Base-by-base conservation (phyloP, 805 yeast species). In the Candida maltosa region DNA sequence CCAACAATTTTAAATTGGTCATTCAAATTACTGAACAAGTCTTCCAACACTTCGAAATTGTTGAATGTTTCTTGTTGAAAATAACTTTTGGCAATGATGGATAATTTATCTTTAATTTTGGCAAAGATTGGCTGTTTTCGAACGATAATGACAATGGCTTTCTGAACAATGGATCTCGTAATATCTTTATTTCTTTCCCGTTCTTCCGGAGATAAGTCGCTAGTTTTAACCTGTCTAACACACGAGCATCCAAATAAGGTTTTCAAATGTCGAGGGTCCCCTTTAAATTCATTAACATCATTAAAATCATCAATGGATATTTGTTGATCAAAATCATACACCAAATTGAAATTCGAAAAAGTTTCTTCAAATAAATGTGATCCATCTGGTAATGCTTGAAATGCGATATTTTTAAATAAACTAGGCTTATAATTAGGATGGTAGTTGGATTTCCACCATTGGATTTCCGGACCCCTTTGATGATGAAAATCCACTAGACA, bases 231-330 rank as follows among this genome's bases (percentile, higher is more conserved):
- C 58, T 91, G 97, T 25, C 96, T 73, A 19, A 89, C 87, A 61
- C 98, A 93, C 0, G 95, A 82, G 42, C 95, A 86, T 1, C 96
- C 98, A 69, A 93, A 93, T n/a, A 88, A 59, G 0, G 98, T 93
- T 26, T 51, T 73, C 60, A 47, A 64, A 50, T 46, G 62, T 48
- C 56, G 63, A 44, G 52, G 74, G 55, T 52, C 76, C 4, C 62
- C 57, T 31, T 52, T 51, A 42, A 54, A 69, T 11, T 46, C 42
- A 28, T 54, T 54, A 21, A 59, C 49, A 39, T 60, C 68, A 6
- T 52, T 52, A 24, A 66, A 58, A 39, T 69, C 57, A 32, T 65
- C 78, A 14, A 80, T 74, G 9, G 77, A 66, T 17, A 48, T 48
- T 15, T 66, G 59, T 20, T 58, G 59, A 18, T 64, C 60, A 34